These are phyloP conservation scores for Ammopiptanthus mongolicus DNA, from an alignment of 306 rosid species.

Conservation along the genomic window DNA sequence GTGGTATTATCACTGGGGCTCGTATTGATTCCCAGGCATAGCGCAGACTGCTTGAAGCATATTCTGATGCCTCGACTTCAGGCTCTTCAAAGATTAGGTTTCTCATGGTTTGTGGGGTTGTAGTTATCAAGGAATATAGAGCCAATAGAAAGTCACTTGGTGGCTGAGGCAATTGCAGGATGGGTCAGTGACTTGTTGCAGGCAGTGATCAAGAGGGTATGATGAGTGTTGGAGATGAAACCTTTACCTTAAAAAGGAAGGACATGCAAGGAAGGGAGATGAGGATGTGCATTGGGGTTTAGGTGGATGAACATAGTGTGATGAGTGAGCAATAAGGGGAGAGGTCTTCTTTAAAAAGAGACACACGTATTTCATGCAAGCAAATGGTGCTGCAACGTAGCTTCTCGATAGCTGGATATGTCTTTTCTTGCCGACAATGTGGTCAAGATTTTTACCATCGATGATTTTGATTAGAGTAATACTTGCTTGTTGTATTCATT, in stretches of 20 bases:
- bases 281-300: conserved; percentile 27
- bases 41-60: conserved; percentile 29
- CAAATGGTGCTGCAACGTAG: conserved; percentile 36
- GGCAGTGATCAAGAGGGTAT: conserved; percentile 25
- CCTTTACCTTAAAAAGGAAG: conserved; percentile 28
- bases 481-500: conserved; percentile 14
- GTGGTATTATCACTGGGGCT: conserved; percentile 41
- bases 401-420: conserved; percentile 36
- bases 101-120: conserved; percentile 33
- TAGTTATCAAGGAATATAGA: conserved; percentile 11
- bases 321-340: conserved; percentile 28
- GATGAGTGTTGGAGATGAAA: conserved; percentile 18
- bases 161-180: conserved; percentile 22
- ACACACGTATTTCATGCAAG: conserved; percentile 40
- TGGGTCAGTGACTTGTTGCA: neutral
- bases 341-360: conserved; percentile 17
- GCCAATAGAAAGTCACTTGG: conserved; percentile 30
- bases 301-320: conserved; percentile 32
- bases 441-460: conserved; percentile 9
- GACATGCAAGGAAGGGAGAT: conserved; percentile 21
- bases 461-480: conserved; percentile 18
- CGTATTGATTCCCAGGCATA: conserved; percentile 46
- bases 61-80: conserved; percentile 20
- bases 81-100: conserved; percentile 40
- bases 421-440: conserved; percentile 39